Conservation (phyloP, 2,329 filamentous ascomycete species). For the Apiospora kogelbergensis region DNA sequence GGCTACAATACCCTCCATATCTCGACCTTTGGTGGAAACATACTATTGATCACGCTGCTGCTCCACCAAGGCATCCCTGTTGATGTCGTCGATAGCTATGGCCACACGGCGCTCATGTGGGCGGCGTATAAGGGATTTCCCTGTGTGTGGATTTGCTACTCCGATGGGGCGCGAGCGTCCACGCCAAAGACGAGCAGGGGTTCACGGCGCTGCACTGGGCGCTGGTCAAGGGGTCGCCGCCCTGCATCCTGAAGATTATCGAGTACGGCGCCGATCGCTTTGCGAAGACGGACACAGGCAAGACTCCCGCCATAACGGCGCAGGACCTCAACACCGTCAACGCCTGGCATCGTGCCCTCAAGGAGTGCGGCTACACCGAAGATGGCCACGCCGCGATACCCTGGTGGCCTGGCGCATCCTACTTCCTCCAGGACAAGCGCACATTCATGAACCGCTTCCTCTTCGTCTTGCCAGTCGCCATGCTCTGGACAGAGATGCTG, state of each 20-base stretch:
- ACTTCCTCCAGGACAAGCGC: constrained; percentile 74
- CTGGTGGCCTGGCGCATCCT: constrained; percentile 71
- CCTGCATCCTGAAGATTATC: constrained; percentile 88
- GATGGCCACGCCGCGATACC: constrained; percentile 70
- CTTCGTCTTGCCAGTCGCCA: constrained; percentile 83
- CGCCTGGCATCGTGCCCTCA: constrained; percentile 80
- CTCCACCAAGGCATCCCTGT: constrained; percentile 95
- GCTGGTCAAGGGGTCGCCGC: constrained; percentile 85
- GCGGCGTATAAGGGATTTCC: constrained; percentile 97
- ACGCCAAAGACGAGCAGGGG: constrained; percentile 85
- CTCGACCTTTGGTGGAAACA: constrained; percentile 95
- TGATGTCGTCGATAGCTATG: constrained; percentile 84
- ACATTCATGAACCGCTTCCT: constrained; percentile 81
- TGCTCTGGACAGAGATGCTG: constrained; percentile 70
- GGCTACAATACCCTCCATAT: constrained; percentile 98
- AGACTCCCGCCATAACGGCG: constrained; percentile 84
- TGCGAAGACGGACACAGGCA: constrained; percentile 83
- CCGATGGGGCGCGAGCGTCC: constrained; percentile 92
- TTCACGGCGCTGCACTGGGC: constrained; percentile 97
- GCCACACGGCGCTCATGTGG: constrained; percentile 97
- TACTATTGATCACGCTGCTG: constrained; percentile 82
- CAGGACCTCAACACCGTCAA: constrained; percentile 83
- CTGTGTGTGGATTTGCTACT: constrained; percentile 87
- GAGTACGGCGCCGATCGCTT: constrained; percentile 96
- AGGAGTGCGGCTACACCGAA: constrained; percentile 80